phyloP scores from a whole-genome alignment of 2,329 filamentous ascomycete species.

The Cercospora berteroae region DNA sequence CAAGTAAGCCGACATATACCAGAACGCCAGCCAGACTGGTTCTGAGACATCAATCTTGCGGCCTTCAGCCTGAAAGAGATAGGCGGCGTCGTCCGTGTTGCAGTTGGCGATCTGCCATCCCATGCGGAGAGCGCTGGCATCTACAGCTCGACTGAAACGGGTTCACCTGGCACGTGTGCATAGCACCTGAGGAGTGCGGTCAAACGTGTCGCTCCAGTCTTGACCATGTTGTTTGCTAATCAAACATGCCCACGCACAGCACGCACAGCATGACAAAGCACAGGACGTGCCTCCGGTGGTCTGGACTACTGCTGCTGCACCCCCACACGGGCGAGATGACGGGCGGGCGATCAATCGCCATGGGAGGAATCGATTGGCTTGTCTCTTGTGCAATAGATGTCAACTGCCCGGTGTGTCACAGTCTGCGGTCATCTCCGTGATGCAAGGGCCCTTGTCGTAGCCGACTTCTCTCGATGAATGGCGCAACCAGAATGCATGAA shows the following conservation, averaged over 20 bases:
- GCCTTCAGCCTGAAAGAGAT: neutral
- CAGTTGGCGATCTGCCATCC: slow-evolving; percentile 25
- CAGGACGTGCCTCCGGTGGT: neutral
- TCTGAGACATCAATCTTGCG: neutral
- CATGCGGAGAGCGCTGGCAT: slow-evolving; percentile 12
- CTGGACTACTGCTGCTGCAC: neutral
- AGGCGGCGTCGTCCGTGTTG: slow-evolving; percentile 18
- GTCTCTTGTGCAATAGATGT: neutral
- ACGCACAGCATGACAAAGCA: neutral
- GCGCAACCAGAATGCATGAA: slow-evolving; percentile 5
- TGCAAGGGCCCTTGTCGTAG: slow-evolving; percentile 9
- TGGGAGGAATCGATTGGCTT: neutral
- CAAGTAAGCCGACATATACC: neutral
- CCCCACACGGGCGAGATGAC: neutral
- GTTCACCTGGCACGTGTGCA: slow-evolving; percentile 22
- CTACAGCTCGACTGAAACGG: slow-evolving; percentile 10
- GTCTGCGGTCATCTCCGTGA: slow-evolving; percentile 7
- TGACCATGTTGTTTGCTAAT: slow-evolving; percentile 7
- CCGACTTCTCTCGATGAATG: slow-evolving; percentile 6
- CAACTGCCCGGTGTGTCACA: neutral
- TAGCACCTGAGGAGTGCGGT: neutral
- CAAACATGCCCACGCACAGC: neutral
- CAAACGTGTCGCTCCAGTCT: neutral
- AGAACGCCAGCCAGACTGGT: neutral
- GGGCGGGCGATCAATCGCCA: neutral